Evolutionary conservation across 768 basidiomycete species (phyloP).

Genomic region (Suillus weaverae): DNA sequence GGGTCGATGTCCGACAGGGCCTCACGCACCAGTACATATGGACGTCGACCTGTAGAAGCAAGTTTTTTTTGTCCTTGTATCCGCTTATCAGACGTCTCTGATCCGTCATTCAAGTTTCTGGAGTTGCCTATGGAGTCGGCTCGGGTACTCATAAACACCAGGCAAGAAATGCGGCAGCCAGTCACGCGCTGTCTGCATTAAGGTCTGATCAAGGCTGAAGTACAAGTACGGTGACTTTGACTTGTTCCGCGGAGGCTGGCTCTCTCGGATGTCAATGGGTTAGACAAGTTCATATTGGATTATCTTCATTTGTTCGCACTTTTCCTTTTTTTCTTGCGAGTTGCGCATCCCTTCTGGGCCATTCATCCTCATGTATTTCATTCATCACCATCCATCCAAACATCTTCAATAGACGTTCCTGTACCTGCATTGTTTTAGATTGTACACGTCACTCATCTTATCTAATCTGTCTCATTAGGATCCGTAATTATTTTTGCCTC

Average conservation of each 20-base stretch:
- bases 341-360: too few species aligned
- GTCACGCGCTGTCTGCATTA: conserved; percentile 37
- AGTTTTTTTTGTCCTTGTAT: conserved; percentile 16
- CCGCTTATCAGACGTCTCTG: conserved; percentile 9
- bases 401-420: conserved; percentile 1
- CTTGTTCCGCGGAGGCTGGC: background rate
- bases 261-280: background rate
- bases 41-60: conserved; percentile 63
- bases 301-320: background rate
- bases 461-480: background rate
- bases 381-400: background rate
- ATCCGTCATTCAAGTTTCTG: conserved; percentile 44
- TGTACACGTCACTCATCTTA: background rate
- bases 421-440: conserved; percentile 1
- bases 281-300: background rate
- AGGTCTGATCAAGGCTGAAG: conserved; percentile 21
- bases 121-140: conserved; percentile 48
- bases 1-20: conserved; percentile 50
- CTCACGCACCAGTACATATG: conserved; percentile 48
- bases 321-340: conserved; percentile 1
- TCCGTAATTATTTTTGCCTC: background rate
- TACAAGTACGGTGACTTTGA: too few species aligned
- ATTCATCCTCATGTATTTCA: background rate
- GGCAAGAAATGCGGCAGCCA: conserved; percentile 45
- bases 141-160: conserved; percentile 51